These are phyloP conservation scores for Fusarium continuum DNA, from an alignment of 2,329 filamentous ascomycete species.

Conservation along the genomic window DNA sequence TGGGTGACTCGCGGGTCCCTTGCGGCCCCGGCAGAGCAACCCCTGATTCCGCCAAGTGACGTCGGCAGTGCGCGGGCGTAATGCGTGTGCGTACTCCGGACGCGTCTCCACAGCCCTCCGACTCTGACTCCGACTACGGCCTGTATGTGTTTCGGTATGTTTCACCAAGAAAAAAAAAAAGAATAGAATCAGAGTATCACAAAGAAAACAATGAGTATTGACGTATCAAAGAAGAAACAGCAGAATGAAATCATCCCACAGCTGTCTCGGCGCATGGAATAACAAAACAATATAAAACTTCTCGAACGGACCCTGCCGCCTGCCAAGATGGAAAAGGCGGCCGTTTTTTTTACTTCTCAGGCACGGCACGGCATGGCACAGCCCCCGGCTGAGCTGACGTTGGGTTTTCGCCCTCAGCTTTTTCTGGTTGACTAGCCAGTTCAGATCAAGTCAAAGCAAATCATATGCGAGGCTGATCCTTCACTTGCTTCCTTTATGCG, in stretches of 20 bases:
- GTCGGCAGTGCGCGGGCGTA: constrained; percentile 33
- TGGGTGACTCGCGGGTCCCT: constrained; percentile 4
- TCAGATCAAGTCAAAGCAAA: too few species aligned
- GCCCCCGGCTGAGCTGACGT: constrained; percentile 43
- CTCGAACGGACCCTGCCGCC: constrained; percentile 25
- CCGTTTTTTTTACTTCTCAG: not conserved
- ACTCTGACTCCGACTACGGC: constrained; percentile 7
- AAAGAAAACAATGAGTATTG: not conserved
- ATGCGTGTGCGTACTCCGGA: constrained; percentile 15
- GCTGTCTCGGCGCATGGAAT: constrained; percentile 3
- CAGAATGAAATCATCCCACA: not conserved
- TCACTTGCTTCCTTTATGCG: not conserved
- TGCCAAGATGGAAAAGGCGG: constrained; percentile 16
- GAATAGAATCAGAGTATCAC: not conserved
- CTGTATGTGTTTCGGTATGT: not conserved
- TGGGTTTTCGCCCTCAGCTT: constrained; percentile 35
- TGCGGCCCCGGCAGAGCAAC: constrained; percentile 9
- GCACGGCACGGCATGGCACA: constrained; percentile 7
- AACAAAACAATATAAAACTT: constrained; percentile 1
- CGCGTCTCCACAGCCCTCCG: constrained; percentile 33
- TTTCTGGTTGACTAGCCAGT: too few species aligned
- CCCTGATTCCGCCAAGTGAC: constrained; percentile 37
- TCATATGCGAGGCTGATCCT: constrained; percentile 17
- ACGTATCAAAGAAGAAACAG: too few species aligned
- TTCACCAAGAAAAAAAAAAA: not conserved